Conservation (phyloP, 306 rosid species). For the Rosa persica region DNA sequence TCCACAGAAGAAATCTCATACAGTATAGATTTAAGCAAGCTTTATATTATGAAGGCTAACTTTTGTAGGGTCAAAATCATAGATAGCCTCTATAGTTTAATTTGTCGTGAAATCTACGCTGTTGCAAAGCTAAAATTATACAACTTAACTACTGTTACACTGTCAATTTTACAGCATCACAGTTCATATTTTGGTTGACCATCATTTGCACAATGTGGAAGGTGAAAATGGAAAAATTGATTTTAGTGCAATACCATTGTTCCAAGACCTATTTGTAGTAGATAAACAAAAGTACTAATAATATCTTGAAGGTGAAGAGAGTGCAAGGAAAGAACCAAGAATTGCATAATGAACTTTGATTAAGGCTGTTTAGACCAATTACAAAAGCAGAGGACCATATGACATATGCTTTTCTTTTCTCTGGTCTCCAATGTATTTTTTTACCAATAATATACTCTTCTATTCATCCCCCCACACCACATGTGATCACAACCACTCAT, state of each 20-base stretch:
- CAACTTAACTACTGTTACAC: neutral
- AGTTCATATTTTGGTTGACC: neutral
- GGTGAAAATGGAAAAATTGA: neutral
- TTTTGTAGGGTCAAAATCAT: neutral
- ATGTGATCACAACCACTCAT: slow-evolving; percentile 29
- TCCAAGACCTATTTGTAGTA: neutral
- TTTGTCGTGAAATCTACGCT: neutral
- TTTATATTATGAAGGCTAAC: neutral
- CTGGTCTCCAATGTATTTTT: neutral
- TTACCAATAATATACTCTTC: neutral
- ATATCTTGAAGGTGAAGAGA: slow-evolving; percentile 8
- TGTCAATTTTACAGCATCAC: neutral
- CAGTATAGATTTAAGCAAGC: neutral
- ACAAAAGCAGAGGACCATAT: slow-evolving; percentile 40
- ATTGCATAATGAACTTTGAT: neutral
- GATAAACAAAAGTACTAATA: neutral
- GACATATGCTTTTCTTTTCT: slow-evolving; percentile 28
- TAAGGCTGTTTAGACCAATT: slow-evolving; percentile 22
- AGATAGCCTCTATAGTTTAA: slow-evolving; percentile 1
- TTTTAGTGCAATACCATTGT: neutral
- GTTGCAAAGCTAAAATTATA: neutral
- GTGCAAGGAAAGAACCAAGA: neutral
- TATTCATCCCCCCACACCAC: neutral
- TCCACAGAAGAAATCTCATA: neutral
- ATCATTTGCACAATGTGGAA: neutral